A percentile compares a stretch with the other conserved stretches of the same genome.
Conservation (phyloP, 306 rosid species). For the Prunus kanzakura region DNA sequence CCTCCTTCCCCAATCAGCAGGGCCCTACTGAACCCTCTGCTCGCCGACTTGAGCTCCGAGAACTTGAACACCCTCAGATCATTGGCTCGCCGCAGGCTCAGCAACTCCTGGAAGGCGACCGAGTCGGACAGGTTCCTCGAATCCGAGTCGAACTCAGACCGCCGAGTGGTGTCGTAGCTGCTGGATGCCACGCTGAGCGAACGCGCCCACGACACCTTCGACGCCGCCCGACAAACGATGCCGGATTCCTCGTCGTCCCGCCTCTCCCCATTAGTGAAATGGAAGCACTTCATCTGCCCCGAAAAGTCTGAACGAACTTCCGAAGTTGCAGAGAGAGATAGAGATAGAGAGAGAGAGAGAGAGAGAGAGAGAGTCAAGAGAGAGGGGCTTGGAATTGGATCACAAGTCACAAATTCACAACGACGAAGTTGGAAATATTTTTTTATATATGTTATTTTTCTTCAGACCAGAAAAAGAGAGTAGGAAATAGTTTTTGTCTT, state of each 20-base stretch:
- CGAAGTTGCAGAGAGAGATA: not conserved
- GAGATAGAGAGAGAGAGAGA: not conserved
- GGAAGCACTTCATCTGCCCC: conserved; percentile 70
- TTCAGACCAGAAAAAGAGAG: not conserved
- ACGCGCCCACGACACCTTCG: conserved; percentile 88
- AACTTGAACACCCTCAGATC: conserved; percentile 65
- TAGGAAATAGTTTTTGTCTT: not conserved
- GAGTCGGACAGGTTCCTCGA: conserved; percentile 63
- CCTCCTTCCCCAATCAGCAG: conserved; percentile 91
- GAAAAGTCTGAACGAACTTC: not conserved
- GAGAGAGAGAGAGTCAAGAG: conserved; percentile 18
- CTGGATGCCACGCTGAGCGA: conserved; percentile 84
- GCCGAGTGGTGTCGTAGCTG: conserved; percentile 48
- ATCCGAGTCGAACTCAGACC: conserved; percentile 64
- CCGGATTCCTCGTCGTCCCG: conserved; percentile 47
- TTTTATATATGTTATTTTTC: not conserved
- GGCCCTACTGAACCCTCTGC: conserved; percentile 66
- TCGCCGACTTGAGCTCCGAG: conserved; percentile 74
- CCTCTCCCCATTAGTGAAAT: conserved; percentile 57
- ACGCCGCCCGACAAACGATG: conserved; percentile 42
- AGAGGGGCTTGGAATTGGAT: not conserved
- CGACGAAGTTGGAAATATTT: not conserved
- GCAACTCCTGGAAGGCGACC: conserved; percentile 48
- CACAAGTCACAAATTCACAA: not conserved
- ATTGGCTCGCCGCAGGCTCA: conserved; percentile 67